phyloP scores from a whole-genome alignment of 108 stramenopile genomes.

The Phaeodactylum tricornutum region DNA sequence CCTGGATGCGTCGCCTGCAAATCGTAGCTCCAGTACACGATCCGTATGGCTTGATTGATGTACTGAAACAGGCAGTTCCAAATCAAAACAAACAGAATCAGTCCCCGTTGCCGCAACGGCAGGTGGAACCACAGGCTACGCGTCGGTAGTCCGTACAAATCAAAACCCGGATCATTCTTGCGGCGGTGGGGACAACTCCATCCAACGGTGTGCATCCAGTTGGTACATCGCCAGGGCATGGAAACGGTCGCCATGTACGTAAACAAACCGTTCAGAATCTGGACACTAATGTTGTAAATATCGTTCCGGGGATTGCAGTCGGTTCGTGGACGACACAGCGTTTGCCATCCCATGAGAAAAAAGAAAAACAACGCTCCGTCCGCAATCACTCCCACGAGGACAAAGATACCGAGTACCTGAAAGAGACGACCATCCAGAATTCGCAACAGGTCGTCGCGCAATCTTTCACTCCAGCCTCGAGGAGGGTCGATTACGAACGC shows the following conservation, averaged over 20 bases:
- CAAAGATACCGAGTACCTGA: no score
- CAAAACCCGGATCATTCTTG: slow-evolving; percentile 3
- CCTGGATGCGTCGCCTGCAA: slow-evolving; percentile 4
- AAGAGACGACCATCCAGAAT: no score
- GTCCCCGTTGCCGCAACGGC: background rate
- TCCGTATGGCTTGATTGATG: slow-evolving; percentile 17
- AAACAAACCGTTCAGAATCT: slow-evolving; percentile 18
- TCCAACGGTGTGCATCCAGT: slow-evolving; percentile 6
- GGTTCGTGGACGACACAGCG: slow-evolving; percentile 8
- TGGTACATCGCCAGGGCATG: slow-evolving; percentile 18
- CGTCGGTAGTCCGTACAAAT: slow-evolving; percentile 14
- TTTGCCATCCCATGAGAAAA: slow-evolving; percentile 18
- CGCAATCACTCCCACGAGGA: slow-evolving; percentile 10
- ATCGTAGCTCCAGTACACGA: slow-evolving; percentile 13
- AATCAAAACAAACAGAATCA: slow-evolving; percentile 4
- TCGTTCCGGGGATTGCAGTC: slow-evolving; percentile 18
- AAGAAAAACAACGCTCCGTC: slow-evolving; percentile 29
- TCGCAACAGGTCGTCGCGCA: no score
- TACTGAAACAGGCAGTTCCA: slow-evolving; percentile 15
- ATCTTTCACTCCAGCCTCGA: no score
- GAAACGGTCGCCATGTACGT: slow-evolving; percentile 12
- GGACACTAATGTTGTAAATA: slow-evolving; percentile 14
- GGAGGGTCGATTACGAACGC: no score
- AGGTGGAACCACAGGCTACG: slow-evolving; percentile 20
- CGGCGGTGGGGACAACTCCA: background rate